Evolutionary conservation across 345 rosid species (phyloP), one percentile per base, ranked within the genome.

Genomic region (Limnanthes douglasii): DNA sequence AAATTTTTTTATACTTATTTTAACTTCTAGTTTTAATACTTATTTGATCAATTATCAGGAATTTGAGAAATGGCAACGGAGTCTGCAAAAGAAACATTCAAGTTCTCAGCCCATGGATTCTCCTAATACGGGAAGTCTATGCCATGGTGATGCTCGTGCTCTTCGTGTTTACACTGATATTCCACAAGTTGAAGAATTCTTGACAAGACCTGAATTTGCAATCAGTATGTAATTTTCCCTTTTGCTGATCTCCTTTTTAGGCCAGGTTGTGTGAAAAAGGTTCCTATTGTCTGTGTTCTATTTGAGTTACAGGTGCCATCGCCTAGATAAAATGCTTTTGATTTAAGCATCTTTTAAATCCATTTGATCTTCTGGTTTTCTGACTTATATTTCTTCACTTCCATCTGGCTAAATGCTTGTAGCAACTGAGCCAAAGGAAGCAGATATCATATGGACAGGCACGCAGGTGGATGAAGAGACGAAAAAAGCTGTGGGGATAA

Each of bases 401-500:
- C n/a, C n/a, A n/a, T n/a, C n/a, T n/a, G n/a, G n/a, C 6, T 5
- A 18, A 11, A 48, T 45, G 20, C 40, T 51, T 26, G 30, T 73
- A 88, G 95, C 90, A 41, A 61, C 60, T 25, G 93, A 88, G 34
- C 66, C 71, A 11, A 78, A 69, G 67, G 86, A 61, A 26, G 95
- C 95, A 40, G 76, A 82, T 68, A 75, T 88, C 51, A 69, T 88
- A 64, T 88, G 95, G 97, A 73, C 95, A 8, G 54, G 95, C 44
- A 37, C 65, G 59, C 97, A 88, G 63, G 80, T 88, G 10, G 93
- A 88, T 57, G 83, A 78, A 31, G 90, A 82, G 41, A 48, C 53
- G 47, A 88, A 65, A 61, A 88, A 66, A 28, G 75, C 48, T 28
- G 64, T 66, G 34, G 97, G 95, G 37, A 51, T 88, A 46, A 73